Base-by-base conservation (phyloP, 2,329 filamentous ascomycete genomes). In the Delphinella strobiligena region DNA sequence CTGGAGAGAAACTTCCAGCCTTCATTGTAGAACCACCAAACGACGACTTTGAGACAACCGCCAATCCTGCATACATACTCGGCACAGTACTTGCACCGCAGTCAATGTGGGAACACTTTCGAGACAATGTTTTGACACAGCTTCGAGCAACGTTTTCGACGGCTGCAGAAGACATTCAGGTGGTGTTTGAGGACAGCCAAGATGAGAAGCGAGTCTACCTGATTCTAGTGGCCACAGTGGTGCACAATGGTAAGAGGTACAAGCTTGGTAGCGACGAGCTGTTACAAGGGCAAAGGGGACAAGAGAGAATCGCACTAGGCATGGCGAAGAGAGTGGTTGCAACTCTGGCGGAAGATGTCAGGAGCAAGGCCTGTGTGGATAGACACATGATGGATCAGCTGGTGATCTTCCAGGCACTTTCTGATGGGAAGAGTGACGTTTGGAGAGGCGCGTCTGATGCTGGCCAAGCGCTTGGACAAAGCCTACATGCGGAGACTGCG, bases 381-480 rank as follows among this genome's bases (percentile, higher is more conserved):
- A 62, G 66, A 49, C 61, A 66, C 45, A 63, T 75, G 64, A 58
- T 69, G 32, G 75, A 78, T 52, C 74, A 78, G 48, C 47, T 78
- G 18, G 68, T 76, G 1, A 62, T 78, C 1, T 78, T 75, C 42
- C 71, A 77, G 49, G 70, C 70, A 12, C 53, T 79, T 15, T 70
- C 71, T 4, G 47, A 56, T 7, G 68, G 68, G 1, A 49, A 19
- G 29, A 63, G 61, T 44, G 34, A 36, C 1, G 57, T 68, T 0
- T 49, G 17, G 4, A 18, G 36, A 17, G 38, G 35, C 17, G 43
- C 42, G 14, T 48, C 16, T 32, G 22, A 43, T 17, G 49, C 53
- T 9, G 47, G 45, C 5, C 43, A 38, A 5, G 24, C 48, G 41
- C 41, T 56, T 29, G 50, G 59, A 41, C 47, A 56, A 19, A 67